Base-by-base conservation (phyloP, 352 stramenopile genomes). In the Thraustotheca clavata region DNA sequence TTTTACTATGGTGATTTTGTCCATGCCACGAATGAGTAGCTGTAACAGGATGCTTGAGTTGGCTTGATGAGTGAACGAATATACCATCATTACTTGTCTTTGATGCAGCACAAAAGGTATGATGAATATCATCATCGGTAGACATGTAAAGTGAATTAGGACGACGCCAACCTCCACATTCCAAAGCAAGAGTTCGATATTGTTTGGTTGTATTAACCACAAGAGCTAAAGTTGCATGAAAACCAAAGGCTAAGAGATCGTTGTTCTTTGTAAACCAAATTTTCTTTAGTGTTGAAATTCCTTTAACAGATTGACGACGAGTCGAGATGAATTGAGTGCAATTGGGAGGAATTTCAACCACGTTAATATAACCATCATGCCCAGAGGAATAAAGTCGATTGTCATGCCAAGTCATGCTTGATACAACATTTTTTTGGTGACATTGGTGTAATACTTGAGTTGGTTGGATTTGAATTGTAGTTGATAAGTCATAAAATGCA, bases 321-420 rank as follows among this genome's bases (percentile, higher is more conserved):
- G 43, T 52, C 2, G n/a, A 35, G 11, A 7, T 79, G 74, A 6
- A 83, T 49, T 32, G 70, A 72, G 3, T 54, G 67, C 20, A 84
- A 63, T 26, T 50, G 55, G 32, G 5, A 59, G 16, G 11, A n/a
- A 36, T 26, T 31, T 70, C 49, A 62, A 78, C 85, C 12, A 73
- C 79, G 65, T 77, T 89, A 62, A 94, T 87, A 63, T 87, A 89
- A 7, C 86, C 86, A 41, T 95, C 86, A 62, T 94, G 83, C 20
- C 86, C 84, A 27, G 82, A 79, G 9, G 83, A 89, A 49, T 87
- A 68, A 57, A 91, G 39, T 24, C 40, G 40, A 43, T 75, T 43
- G 49, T 55, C 39, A 16, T 68, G 67, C 22, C 79, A 66, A 33
- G 88, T 22, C 27, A 93, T 48, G 22, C 77, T 78, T 29, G 86